These are phyloP conservation scores for Gymnopus androsaceus DNA, from an alignment of 1,284 basidiomycete species.

Conservation along the genomic window DNA sequence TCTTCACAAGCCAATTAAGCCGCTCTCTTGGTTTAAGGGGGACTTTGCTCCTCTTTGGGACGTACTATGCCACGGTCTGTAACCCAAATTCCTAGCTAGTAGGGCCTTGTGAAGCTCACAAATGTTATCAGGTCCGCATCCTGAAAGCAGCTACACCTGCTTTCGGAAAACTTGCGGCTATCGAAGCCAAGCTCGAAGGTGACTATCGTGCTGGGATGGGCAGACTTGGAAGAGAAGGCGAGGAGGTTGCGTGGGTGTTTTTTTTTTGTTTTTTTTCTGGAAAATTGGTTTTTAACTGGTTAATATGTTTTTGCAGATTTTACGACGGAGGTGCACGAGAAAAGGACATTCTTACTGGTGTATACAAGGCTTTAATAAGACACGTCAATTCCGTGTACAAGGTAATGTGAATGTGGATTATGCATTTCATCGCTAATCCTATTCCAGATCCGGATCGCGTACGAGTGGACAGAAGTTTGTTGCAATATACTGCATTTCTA, in stretches of 20 bases:
- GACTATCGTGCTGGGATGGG: conserved; percentile 92
- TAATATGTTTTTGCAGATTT: conserved; percentile 54
- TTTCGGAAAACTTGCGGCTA: conserved; percentile 89
- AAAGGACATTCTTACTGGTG: conserved; percentile 77
- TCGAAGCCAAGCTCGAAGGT: conserved; percentile 86
- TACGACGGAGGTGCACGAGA: conserved; percentile 91
- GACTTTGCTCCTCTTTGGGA: conserved; percentile 77
- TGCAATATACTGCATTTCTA: too few relatives aligned
- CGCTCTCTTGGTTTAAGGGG: conserved; percentile 83
- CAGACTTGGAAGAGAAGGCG: conserved; percentile 86
- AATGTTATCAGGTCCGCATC: conserved; percentile 39
- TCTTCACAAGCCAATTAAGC: conserved; percentile 93
- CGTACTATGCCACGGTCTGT: conserved; percentile 85
- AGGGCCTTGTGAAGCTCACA: background rate
- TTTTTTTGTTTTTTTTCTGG: too few relatives aligned
- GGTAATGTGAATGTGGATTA: conserved; percentile 43
- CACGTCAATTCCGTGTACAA: conserved; percentile 95
- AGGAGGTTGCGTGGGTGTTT: conserved; percentile 83
- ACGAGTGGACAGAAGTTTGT: conserved; percentile 91
- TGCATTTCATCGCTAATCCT: background rate
- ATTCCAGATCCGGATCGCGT: conserved; percentile 72
- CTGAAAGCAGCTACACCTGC: conserved; percentile 88
- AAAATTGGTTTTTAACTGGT: background rate
- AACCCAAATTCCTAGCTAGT: background rate
- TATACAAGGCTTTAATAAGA: conserved; percentile 81